A percentile compares a stretch with the other conserved stretches of the same genome.
Conservation (phyloP, 257 asterid species). For the Ophiorrhiza pumila region DNA sequence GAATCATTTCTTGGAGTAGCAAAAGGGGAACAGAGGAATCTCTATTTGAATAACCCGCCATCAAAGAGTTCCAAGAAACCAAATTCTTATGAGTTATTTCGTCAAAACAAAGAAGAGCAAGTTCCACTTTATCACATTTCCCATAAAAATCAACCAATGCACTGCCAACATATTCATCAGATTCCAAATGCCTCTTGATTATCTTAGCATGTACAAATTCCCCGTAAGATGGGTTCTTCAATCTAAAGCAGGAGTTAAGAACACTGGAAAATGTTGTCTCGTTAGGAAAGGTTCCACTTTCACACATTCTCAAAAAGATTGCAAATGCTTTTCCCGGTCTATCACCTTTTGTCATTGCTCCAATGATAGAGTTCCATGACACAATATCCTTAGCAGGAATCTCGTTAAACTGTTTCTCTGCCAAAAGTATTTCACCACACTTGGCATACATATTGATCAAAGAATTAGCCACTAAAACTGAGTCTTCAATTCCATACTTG, state of each 20-base stretch:
- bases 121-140: slow-evolving; percentile 44
- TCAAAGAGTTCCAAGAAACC: slow-evolving; percentile 77
- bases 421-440: slow-evolving; percentile 22
- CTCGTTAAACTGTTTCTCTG: slow-evolving; percentile 57
- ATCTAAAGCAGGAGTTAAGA: slow-evolving; percentile 48
- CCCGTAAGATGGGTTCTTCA: slow-evolving; percentile 40
- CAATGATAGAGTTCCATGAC: slow-evolving; percentile 61
- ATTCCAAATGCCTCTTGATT: slow-evolving; percentile 48
- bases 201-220: slow-evolving; percentile 54
- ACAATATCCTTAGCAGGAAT: slow-evolving; percentile 53
- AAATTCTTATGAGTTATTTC: slow-evolving; percentile 51
- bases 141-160: slow-evolving; percentile 67
- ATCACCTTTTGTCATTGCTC: slow-evolving; percentile 41
- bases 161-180: slow-evolving; percentile 51
- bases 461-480: slow-evolving; percentile 48
- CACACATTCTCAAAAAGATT: slow-evolving; percentile 41
- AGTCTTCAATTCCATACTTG: slow-evolving; percentile 47
- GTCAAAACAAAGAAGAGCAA: slow-evolving; percentile 58
- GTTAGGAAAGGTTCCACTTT: slow-evolving; percentile 46
- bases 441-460: slow-evolving; percentile 59
- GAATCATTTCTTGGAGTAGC: slow-evolving; percentile 58
- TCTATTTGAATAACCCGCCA: slow-evolving; percentile 57
- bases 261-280: slow-evolving; percentile 43
- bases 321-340: slow-evolving; percentile 39
- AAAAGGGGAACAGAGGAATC: slow-evolving; percentile 38